Evolutionary conservation across 306 rosid species (phyloP).

Genomic region (Argentina anserina): DNA sequence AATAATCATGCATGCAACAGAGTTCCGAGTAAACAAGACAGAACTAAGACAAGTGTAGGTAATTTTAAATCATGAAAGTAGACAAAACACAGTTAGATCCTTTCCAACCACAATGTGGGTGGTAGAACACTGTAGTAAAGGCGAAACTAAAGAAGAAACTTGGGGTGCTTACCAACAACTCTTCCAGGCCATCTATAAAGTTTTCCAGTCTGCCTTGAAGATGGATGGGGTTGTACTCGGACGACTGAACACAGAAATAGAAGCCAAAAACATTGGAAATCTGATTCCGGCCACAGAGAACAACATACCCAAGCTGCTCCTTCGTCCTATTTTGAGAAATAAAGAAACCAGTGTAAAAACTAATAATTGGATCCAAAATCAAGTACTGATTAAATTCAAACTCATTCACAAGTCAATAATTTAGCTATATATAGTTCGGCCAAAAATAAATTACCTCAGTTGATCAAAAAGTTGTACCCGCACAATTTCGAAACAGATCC

Average conservation of each 20-base stretch:
- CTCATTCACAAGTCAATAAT: neutral
- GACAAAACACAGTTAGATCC: neutral
- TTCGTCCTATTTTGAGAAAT: constrained; percentile 60
- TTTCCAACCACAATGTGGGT: neutral
- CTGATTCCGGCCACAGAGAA: constrained; percentile 56
- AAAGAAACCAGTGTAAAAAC: constrained; percentile 16
- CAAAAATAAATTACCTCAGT: constrained; percentile 61
- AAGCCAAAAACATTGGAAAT: constrained; percentile 72
- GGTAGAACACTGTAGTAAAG: neutral
- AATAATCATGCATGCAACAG: neutral
- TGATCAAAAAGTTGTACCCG: constrained; percentile 88
- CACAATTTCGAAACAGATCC: constrained; percentile 84
- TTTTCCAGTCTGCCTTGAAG: constrained; percentile 76
- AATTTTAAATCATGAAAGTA: neutral
- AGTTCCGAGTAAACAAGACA: constrained; percentile 2
- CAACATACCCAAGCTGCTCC: constrained; percentile 98
- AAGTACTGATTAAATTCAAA: neutral
- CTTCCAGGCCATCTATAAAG: constrained; percentile 64
- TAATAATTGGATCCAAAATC: neutral
- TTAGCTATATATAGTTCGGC: constrained; percentile 13
- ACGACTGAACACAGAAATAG: constrained; percentile 79
- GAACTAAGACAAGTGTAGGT: neutral
- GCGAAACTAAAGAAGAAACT: constrained; percentile 6
- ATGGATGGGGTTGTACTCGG: constrained; percentile 73
- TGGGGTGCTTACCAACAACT: constrained; percentile 58